Evolutionary conservation across 768 basidiomycete genomes (phyloP), one percentile per base, ranked within the genome.

Genomic region (Gloeopeniophorella convolvens): DNA sequence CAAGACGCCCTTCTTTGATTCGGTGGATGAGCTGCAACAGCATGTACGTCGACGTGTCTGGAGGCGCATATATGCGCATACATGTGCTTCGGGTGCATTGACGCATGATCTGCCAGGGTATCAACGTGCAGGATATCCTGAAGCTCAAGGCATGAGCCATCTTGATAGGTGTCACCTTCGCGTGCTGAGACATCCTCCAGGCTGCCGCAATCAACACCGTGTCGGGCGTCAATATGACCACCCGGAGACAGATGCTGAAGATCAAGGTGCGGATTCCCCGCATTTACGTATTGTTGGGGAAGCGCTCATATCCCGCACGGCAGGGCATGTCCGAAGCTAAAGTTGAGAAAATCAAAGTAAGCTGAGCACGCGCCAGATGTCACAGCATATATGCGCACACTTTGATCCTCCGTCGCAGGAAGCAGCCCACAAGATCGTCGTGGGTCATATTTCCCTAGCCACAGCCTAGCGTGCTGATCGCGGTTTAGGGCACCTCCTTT

Each of bases 301-400:
- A 42, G 27, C 23, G 32, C 33, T 41, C 24, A 46, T 32, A 45
- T 46, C 20, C 51, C 37, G 16, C 33, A 50, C 16, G 52, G 9
- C 49, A 94, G 90, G 94, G 94, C 35, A 84, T 95, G 77, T 93
- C 93, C 3, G 94, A 96, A 60, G 88, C 94, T 0, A 98, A 98
- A 65, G 92, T 98, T 2, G 94, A 98, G 62, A 98, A 98, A 66
- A 89, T 97, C 60, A 95, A 95, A 72, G 91, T 79, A 49, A 34
- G 63, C 48, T 33, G 3, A 12, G 7, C 53, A n/a, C n/a, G n/a
- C n/a, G n/a, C n/a, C n/a, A n/a, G n/a, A n/a, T n/a, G n/a, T 62
- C 51, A 18, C 16, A 6, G 34, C 37, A 26, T 39, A 43, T 49
- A 37, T 52, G 37, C 33, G n/a, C 26, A 5, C n/a, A 24, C 12